Base-by-base conservation (phyloP, 768 basidiomycete species). In the Psilocybe cubensis region DNA sequence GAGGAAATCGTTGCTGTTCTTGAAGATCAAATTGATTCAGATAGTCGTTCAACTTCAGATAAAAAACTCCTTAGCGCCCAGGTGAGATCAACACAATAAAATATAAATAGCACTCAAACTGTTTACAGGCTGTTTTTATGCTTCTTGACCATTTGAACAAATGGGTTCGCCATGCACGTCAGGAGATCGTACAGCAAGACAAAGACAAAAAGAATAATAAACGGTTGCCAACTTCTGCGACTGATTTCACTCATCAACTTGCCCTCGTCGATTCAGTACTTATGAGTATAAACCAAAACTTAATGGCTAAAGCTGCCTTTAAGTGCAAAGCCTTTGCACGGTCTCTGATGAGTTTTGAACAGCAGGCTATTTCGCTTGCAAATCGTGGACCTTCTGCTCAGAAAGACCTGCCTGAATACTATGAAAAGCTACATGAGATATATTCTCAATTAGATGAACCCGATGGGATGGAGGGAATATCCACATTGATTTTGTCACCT, bases 401-500 rank as follows among this genome's bases (percentile, higher is more conserved):
- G 58, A 65, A 68, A 4, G 82, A 89, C 29, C 75, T 93, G 2
- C 80, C 91, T 48, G 74, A 74, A 17, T 84, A 92, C 67, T 98
- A 94, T 68, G 97, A 98, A 66, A 85, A 87, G 17, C 77, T 99
- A 6, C 97, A 99, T 64, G 89, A 97, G 71, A 96, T 98, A 58
- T 99, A 99, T 70, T 89, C 96, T 11, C 85, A 95, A 55, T 79
- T 99, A 6, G 94, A 99, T 69, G 95, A 99, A 71, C 97, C 97
- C 0, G 97, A 99, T 73, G 97, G 97, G 14, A 99, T 99, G 97
- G 96, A 98, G 74, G 97, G 97, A 0, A 83, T 98, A 28, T 97
- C 97, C 0, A 86, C 91, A 5, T 75, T 91, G 63, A 91, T 98
- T 54, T 74, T 98, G 11, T 86, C 91, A 0, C 97, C 97, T 0